Evolutionary conservation across 2,329 filamentous ascomycete genomes (phyloP).

Genomic region (Fonsecaea monophora): DNA sequence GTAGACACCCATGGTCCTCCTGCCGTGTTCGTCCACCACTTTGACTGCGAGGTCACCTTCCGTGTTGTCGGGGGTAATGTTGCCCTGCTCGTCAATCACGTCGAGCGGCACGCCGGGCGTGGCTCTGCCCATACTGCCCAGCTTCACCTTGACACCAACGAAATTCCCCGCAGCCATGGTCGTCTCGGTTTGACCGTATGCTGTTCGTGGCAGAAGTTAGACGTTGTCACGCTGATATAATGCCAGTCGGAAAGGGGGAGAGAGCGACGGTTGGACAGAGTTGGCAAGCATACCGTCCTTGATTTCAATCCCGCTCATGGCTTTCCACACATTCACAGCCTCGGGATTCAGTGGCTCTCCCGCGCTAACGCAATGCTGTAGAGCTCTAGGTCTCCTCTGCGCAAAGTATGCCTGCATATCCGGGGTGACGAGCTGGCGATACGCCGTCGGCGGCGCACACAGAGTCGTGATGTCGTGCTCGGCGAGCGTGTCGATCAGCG

Average conservation of each 20-base stretch:
- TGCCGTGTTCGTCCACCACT: constrained; percentile 3
- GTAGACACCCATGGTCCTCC: constrained; percentile 25
- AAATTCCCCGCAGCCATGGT: constrained; percentile 49
- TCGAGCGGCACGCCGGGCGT: constrained; percentile 47
- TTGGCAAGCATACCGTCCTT: constrained; percentile 42
- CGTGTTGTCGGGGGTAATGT: constrained; percentile 37
- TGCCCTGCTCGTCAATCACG: constrained; percentile 44
- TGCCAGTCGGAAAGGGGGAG: too few relatives aligned
- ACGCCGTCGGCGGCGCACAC: constrained; percentile 49
- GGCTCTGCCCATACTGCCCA: constrained; percentile 49
- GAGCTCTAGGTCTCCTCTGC: constrained; percentile 39
- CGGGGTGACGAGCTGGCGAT: constrained; percentile 47
- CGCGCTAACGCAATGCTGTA: constrained; percentile 47
- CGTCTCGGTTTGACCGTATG: constrained; percentile 50
- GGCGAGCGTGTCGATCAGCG: constrained; percentile 44
- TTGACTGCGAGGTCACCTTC: constrained; percentile 49
- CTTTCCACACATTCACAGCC: constrained; percentile 47
- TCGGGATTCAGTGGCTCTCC: constrained; percentile 49
- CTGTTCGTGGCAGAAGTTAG: too few relatives aligned
- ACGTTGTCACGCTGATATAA: too few relatives aligned
- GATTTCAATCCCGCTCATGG: constrained; percentile 45
- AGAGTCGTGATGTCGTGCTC: constrained; percentile 49
- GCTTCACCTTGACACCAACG: constrained; percentile 42
- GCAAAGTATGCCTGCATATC: constrained; percentile 41
- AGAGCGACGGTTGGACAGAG: too few relatives aligned